phyloP scores from a whole-genome alignment of 495 filamentous ascomycete species.

The Cercophora samala region DNA sequence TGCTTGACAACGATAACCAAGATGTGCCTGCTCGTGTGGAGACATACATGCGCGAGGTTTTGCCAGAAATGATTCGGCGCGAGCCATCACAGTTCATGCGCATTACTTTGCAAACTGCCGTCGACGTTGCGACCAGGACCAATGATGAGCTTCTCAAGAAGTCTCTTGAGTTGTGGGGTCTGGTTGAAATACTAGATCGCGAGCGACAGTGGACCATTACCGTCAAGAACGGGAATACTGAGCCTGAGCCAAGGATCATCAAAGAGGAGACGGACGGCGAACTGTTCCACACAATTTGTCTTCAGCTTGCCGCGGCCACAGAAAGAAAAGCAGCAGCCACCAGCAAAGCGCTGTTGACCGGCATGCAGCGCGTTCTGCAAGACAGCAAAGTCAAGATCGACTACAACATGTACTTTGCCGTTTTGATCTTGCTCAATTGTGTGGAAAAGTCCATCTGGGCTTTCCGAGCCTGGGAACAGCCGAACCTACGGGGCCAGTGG shows the following conservation, averaged over 20 bases:
- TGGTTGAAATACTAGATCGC: constrained; percentile 69
- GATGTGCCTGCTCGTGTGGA: constrained; percentile 66
- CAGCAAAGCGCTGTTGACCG: constrained; percentile 66
- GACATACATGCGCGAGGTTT: constrained; percentile 63
- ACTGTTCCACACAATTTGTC: constrained; percentile 52
- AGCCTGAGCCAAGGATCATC: constrained; percentile 33
- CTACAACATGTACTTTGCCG: constrained; percentile 72
- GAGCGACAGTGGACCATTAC: constrained; percentile 62
- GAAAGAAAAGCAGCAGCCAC: constrained; percentile 67
- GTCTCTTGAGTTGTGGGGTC: constrained; percentile 71
- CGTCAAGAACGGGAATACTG: constrained; percentile 33
- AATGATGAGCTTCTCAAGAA: constrained; percentile 63
- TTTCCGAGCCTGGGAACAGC: constrained; percentile 69
- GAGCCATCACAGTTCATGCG: constrained; percentile 68
- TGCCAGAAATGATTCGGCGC: constrained; percentile 57
- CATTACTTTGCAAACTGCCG: constrained; percentile 60
- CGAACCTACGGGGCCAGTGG: constrained; percentile 57
- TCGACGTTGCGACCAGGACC: constrained; percentile 51
- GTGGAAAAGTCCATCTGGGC: constrained; percentile 83
- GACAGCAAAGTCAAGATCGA: constrained; percentile 63
- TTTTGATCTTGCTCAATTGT: constrained; percentile 71
- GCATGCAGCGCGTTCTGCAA: constrained; percentile 72
- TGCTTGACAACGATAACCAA: constrained; percentile 65
- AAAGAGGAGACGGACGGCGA: constrained; percentile 44
- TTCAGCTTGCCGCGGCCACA: constrained; percentile 69